Evolutionary conservation across 2,329 filamentous ascomycete species (phyloP).

Genomic region (Lachnellula arida): DNA sequence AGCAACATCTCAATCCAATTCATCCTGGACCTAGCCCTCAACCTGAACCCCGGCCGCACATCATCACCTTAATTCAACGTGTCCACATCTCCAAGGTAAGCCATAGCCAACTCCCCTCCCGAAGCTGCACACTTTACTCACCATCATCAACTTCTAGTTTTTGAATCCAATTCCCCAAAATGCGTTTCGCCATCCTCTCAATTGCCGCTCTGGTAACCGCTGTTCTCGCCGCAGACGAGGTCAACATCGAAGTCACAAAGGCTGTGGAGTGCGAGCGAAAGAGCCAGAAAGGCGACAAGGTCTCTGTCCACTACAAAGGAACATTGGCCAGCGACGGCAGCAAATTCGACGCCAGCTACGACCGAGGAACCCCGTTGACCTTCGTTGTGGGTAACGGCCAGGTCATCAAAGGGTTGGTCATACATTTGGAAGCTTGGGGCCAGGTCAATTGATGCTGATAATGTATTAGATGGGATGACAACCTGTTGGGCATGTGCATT

Average conservation of each 20-base stretch:
- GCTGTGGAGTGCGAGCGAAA: conserved; percentile 76
- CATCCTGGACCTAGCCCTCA: neutral
- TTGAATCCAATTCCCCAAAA: conserved; percentile 14
- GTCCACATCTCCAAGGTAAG: conserved; percentile 12
- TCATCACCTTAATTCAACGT: conserved; percentile 11
- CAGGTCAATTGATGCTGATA: conserved; percentile 4
- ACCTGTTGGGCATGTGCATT: conserved; percentile 88
- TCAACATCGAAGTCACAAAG: conserved; percentile 73
- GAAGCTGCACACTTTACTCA: neutral
- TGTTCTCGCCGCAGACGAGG: conserved; percentile 34
- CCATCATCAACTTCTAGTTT: neutral
- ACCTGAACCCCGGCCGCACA: neutral
- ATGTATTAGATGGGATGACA: conserved; percentile 74
- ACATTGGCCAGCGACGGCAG: conserved; percentile 66
- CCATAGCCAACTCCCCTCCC: neutral
- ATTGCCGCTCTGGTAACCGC: conserved; percentile 27
- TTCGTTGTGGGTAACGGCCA: conserved; percentile 77
- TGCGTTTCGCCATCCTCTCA: conserved; percentile 30
- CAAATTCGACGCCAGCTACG: conserved; percentile 83
- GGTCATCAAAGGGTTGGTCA: conserved; percentile 79
- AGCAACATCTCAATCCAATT: conserved; percentile 1
- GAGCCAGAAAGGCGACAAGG: conserved; percentile 68
- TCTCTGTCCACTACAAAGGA: conserved; percentile 85
- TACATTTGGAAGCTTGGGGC: neutral
- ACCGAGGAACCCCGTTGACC: conserved; percentile 67